Base-by-base conservation (phyloP, 1,284 basidiomycete species). In the Ceraceosorus bombacis region DNA sequence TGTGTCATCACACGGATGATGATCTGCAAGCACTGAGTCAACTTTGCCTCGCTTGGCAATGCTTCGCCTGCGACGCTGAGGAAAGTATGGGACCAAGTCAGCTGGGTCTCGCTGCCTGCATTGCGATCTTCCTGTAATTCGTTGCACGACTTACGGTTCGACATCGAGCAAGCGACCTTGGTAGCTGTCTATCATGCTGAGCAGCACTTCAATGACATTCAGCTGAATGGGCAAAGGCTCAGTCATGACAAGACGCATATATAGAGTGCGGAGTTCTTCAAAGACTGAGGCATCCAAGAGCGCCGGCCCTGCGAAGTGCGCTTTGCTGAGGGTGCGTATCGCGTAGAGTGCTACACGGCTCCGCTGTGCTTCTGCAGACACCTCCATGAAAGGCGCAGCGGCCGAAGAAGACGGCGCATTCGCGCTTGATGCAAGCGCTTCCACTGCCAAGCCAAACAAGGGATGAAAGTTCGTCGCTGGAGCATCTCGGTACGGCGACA, bases 401-500 rank as follows among this genome's bases (percentile, higher is more conserved):
- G 37, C 84, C 81, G 60, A 70, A 60, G 38, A 56, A 5, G 12
- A 67, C 8, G 7, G 63, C 51, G 13, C 3, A 6, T 50, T 17
- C 8, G 41, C 38, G 40, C 65, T 51, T n/a, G 67, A 65, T 0
- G 87, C 85, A 8, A 97, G 81, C 0, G 89, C 85, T 77, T 98
- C 94, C 67, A 90, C 96, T 0, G 94, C 87, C 17, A 98, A 83
- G 9, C 94, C 94, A 73, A 95, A 96, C 9, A 96, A 78, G 12
- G 90, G 83, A 78, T 87, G 91, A 80, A 96, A 97, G 78, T 90
- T 86, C 6, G 85, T 81, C 0, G 85, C 82, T 0, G 92, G 90
- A 61, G 91, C 89, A 27, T 39, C 38, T 36, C 17, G 49, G 27
- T n/a, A 53, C 17, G 62, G 49, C 4, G 51, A 43, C n/a, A 49